A percentile compares a stretch with the other conserved stretches of the same genome.
phyloP scores from a whole-genome alignment of 495 filamentous ascomycete species.

The Trichoderma asperelloides region DNA sequence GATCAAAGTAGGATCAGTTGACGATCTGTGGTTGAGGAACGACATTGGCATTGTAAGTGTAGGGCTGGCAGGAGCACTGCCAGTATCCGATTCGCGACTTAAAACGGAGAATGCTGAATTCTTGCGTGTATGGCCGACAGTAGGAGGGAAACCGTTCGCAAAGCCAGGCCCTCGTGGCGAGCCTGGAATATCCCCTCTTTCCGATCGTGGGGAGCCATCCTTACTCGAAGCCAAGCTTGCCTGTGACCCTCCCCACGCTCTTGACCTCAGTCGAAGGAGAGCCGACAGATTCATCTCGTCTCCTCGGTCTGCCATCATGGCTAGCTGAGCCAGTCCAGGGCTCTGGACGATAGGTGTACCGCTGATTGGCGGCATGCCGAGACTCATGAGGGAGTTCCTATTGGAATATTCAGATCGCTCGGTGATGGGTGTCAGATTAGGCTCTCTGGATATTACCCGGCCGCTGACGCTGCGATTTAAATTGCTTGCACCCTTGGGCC shows the following conservation, averaged over 20 bases:
- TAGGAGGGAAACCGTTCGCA: neutral
- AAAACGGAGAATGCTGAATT: constrained; percentile 33
- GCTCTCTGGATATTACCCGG: constrained; percentile 66
- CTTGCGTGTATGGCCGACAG: constrained; percentile 22
- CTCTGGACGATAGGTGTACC: constrained; percentile 32
- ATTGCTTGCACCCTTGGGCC: constrained; percentile 41
- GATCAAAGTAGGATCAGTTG: neutral
- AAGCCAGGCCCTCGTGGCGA: constrained; percentile 13
- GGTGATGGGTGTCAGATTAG: constrained; percentile 91
- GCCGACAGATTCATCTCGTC: constrained; percentile 67
- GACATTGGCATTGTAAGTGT: constrained; percentile 28
- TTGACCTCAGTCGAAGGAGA: constrained; percentile 61
- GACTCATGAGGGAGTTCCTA: constrained; percentile 76
- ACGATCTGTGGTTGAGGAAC: neutral
- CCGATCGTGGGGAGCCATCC: constrained; percentile 48
- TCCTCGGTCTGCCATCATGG: constrained; percentile 50
- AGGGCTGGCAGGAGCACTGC: constrained; percentile 28
- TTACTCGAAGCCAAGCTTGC: constrained; percentile 51
- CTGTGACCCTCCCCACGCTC: constrained; percentile 75
- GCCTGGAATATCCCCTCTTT: constrained; percentile 24
- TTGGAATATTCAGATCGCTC: constrained; percentile 95
- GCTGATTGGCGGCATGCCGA: constrained; percentile 48
- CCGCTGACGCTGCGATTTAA: constrained; percentile 59
- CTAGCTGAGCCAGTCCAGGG: constrained; percentile 63
- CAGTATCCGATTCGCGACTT: constrained; percentile 30